Conservation (phyloP, 805 yeast species). For the Candida stauntonica region DNA sequence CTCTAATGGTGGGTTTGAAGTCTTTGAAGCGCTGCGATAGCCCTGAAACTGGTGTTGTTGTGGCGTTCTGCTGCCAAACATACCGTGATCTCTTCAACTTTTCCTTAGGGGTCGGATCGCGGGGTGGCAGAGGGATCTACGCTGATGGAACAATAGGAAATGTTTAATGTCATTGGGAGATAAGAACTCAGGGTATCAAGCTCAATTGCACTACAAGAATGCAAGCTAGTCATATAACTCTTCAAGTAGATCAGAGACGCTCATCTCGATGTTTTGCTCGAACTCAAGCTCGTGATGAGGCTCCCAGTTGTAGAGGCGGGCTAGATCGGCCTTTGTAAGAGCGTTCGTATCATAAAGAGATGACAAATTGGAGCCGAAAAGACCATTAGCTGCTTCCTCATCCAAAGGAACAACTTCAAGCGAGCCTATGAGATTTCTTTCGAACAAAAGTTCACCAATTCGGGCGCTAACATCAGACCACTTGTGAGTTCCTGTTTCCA, state of each 20-base stretch:
- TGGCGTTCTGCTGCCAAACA: too few relatives aligned
- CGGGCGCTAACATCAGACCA: conserved; percentile 30
- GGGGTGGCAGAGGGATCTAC: too few relatives aligned
- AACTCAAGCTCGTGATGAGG: conserved; percentile 17
- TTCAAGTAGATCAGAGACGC: conserved; percentile 2
- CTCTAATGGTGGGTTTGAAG: too few relatives aligned
- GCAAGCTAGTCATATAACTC: background rate
- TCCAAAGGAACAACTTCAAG: conserved; percentile 19
- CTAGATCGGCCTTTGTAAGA: conserved; percentile 28
- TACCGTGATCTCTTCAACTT: too few relatives aligned
- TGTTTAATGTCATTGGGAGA: too few relatives aligned
- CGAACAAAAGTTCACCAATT: conserved; percentile 22
- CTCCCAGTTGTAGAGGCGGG: conserved; percentile 28
- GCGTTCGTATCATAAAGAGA: conserved; percentile 29
- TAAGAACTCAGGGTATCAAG: too few relatives aligned
- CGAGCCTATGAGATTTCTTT: conserved; percentile 15
- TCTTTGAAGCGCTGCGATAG: too few relatives aligned
- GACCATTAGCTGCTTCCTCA: conserved; percentile 16
- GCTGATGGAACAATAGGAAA: too few relatives aligned
- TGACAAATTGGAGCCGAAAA: conserved; percentile 19
- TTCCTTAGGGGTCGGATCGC: too few relatives aligned
- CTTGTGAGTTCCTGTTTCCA: conserved; percentile 27
- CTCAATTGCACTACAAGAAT: background rate
- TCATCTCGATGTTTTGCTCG: conserved; percentile 8
- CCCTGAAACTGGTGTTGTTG: too few relatives aligned